Conservation (phyloP, 805 yeast species). For the Candida gorgasii region DNA sequence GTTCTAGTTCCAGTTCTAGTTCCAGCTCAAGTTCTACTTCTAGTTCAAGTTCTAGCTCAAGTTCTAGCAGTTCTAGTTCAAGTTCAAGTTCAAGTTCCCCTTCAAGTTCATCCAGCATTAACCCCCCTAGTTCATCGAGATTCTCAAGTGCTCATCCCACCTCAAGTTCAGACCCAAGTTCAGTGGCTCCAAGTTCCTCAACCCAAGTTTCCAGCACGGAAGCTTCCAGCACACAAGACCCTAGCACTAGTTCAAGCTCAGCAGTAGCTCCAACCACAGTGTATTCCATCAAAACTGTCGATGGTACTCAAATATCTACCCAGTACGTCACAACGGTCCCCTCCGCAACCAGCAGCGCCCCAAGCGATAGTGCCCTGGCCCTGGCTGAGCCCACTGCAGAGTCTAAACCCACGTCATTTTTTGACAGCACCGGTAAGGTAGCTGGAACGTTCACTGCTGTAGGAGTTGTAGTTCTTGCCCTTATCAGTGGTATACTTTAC, state of each 20-base stretch:
- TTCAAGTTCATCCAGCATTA: neutral
- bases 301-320: constrained; percentile 18
- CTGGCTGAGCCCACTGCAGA: constrained; percentile 21
- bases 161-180: neutral
- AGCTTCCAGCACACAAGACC: too few species aligned
- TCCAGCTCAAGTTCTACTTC: constrained; percentile 17
- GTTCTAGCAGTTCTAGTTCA: neutral
- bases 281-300: constrained; percentile 18
- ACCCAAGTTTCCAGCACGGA: too few species aligned
- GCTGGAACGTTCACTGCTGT: constrained; percentile 85
- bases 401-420: constrained; percentile 44
- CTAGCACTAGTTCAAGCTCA: neutral
- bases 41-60: constrained; percentile 18
- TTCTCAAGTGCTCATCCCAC: neutral
- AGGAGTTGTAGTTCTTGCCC: constrained; percentile 56
- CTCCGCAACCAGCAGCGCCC: neutral
- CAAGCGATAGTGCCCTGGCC: constrained; percentile 7
- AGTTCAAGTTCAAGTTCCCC: constrained; percentile 4
- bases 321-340: constrained; percentile 18
- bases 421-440: constrained; percentile 70
- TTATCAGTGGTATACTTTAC: constrained; percentile 44
- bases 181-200: neutral
- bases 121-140: neutral
- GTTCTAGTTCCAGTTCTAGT: constrained; percentile 24
- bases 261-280: constrained; percentile 6